phyloP scores from a whole-genome alignment of 805 yeast genomes.

The Metschnikowia aberdeeniae region DNA sequence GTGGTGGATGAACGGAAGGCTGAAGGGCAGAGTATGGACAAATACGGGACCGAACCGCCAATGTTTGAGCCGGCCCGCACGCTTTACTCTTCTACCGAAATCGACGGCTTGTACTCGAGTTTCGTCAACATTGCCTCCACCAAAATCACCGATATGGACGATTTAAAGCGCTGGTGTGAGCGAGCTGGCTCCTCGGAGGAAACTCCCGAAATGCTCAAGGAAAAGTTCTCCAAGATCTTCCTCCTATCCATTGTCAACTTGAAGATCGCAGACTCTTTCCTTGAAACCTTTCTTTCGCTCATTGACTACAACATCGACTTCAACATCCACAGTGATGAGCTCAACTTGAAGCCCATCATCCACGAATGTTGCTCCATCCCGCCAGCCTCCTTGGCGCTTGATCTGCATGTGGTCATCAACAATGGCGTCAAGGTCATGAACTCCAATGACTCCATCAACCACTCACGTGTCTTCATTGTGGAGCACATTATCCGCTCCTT shows the following conservation, averaged over 20 bases:
- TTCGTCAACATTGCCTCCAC: constrained; percentile 53
- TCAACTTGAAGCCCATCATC: constrained; percentile 59
- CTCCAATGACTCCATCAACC: constrained; percentile 35
- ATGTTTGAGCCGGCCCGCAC: constrained; percentile 13
- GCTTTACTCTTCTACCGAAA: constrained; percentile 38
- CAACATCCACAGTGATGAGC: constrained; percentile 58
- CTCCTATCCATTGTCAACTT: constrained; percentile 61
- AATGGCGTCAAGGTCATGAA: constrained; percentile 41
- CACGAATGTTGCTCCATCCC: constrained; percentile 60
- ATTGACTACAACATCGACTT: constrained; percentile 53
- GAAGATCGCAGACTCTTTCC: constrained; percentile 59
- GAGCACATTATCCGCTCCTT: constrained; percentile 28
- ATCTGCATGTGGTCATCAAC: constrained; percentile 35
- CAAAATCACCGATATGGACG: constrained; percentile 35
- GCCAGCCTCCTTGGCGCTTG: constrained; percentile 29
- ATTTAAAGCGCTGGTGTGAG: constrained; percentile 38
- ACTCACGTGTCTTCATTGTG: constrained; percentile 36
- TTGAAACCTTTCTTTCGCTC: constrained; percentile 46
- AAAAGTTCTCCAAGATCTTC: constrained; percentile 63
- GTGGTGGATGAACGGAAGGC: constrained; percentile 5
- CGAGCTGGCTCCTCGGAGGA: constrained; percentile 27
- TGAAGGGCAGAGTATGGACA: constrained; percentile 1
- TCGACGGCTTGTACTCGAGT: constrained; percentile 70
- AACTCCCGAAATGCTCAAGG: constrained; percentile 14
- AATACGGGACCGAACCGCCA: background rate